Percentiles rank a stretch among this genome's conserved stretches.
Evolutionary conservation across 2,329 filamentous ascomycete genomes (phyloP).

Genomic region (Ophioceras dolichostomum): DNA sequence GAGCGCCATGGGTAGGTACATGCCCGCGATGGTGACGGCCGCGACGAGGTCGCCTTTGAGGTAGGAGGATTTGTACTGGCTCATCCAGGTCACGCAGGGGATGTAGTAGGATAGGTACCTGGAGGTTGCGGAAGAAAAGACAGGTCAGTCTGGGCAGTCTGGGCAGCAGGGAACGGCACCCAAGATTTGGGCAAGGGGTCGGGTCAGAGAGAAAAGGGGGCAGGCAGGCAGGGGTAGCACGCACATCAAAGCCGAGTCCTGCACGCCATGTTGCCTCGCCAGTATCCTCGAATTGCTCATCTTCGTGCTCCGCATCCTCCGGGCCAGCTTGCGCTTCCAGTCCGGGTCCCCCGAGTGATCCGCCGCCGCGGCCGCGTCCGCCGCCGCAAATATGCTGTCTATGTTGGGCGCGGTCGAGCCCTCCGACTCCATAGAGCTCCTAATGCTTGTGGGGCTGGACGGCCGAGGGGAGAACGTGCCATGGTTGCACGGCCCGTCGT

Average conservation of each 20-base stretch:
- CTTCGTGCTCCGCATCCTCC: conserved; percentile 33
- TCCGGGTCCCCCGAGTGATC: conserved; percentile 20
- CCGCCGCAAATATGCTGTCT: too few species aligned
- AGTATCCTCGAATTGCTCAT: conserved; percentile 62
- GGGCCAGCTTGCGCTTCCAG: conserved; percentile 36
- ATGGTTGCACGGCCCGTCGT: conserved; percentile 49
- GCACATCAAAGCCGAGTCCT: conserved; percentile 62
- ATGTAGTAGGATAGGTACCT: conserved; percentile 92
- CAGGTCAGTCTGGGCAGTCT: background rate
- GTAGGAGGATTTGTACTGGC: conserved; percentile 72
- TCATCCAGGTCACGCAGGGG: conserved; percentile 81
- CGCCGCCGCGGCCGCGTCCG: too few species aligned
- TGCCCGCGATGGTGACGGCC: conserved; percentile 91
- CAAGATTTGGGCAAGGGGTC: background rate
- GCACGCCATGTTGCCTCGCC: conserved; percentile 61
- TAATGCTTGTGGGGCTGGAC: conserved; percentile 28
- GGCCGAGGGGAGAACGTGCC: conserved; percentile 66
- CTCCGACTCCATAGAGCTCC: conserved; percentile 15
- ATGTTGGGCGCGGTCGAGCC: too few species aligned
- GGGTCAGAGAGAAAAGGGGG: conserved; percentile 1
- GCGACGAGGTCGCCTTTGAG: conserved; percentile 78
- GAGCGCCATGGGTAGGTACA: conserved; percentile 95
- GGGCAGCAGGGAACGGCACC: too few species aligned
- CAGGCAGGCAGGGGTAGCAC: conserved; percentile 13
- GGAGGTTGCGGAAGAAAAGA: background rate